Conservation (phyloP, 352 stramenopile genomes). For the Pythium sukuiense region DNA sequence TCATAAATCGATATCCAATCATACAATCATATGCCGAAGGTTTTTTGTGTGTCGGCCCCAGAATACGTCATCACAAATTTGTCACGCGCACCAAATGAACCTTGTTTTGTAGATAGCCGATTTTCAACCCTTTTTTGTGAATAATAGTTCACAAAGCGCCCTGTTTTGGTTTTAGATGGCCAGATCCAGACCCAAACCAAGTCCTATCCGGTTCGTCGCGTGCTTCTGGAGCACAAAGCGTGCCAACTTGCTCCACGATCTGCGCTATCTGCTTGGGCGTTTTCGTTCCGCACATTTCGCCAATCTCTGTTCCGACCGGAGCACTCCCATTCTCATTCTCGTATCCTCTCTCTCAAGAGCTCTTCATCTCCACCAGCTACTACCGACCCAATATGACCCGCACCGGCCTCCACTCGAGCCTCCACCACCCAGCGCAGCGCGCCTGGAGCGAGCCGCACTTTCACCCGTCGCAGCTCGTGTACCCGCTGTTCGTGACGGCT, state of each 20-base stretch:
- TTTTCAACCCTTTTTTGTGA: not conserved
- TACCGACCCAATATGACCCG: slow-evolving; percentile 17
- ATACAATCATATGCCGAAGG: not conserved
- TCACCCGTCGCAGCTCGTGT: slow-evolving; percentile 88
- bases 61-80: slow-evolving; percentile 1
- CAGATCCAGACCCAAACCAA: not conserved
- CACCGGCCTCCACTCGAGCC: slow-evolving; percentile 65
- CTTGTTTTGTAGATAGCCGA: not conserved
- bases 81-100: not conserved
- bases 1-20: not conserved
- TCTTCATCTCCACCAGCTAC: not conserved
- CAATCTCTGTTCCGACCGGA: not conserved
- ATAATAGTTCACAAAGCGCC: not conserved
- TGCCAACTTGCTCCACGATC: slow-evolving; percentile 1
- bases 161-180: not conserved
- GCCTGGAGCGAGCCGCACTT: slow-evolving; percentile 87
- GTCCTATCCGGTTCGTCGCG: slow-evolving; percentile 1
- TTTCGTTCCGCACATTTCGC: not conserved
- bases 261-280: not conserved
- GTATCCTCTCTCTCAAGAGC: not conserved
- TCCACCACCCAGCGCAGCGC: slow-evolving; percentile 80
- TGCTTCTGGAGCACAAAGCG: slow-evolving; percentile 1
- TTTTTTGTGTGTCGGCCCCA: not conserved
- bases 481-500: slow-evolving; percentile 87
- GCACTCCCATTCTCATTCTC: not conserved